A percentile compares a stretch with the other conserved stretches of the same genome.
phyloP scores from a whole-genome alignment of 345 rosid genomes.

The Excoecaria cochinchinensis region DNA sequence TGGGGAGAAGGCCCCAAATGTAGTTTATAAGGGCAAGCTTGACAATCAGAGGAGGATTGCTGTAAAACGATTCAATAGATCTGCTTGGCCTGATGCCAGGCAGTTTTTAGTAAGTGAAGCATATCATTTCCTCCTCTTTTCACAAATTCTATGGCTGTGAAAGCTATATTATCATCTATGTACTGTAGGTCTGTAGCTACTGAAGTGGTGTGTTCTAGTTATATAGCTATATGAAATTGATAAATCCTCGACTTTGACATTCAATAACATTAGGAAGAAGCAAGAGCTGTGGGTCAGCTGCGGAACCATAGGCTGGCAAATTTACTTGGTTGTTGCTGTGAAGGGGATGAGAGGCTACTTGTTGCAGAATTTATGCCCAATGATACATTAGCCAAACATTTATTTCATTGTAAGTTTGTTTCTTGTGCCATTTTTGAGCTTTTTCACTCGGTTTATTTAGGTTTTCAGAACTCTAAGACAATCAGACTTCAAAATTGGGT shows the following conservation, averaged over 20 bases:
- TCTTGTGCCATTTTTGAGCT: not conserved
- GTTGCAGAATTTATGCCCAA: constrained; percentile 49
- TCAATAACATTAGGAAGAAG: constrained; percentile 38
- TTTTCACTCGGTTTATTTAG: not conserved
- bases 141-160: not conserved
- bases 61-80: constrained; percentile 44
- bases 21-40: constrained; percentile 46
- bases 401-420: constrained; percentile 44
- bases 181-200: not conserved
- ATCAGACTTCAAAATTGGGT: not conserved
- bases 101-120: constrained; percentile 39
- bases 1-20: constrained; percentile 48
- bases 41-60: constrained; percentile 41
- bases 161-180: not conserved
- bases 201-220: not conserved
- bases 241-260: constrained; percentile 1
- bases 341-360: constrained; percentile 49
- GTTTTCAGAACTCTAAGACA: not conserved
- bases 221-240: not conserved
- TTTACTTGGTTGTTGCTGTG: constrained; percentile 49
- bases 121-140: not conserved
- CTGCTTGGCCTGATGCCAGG: constrained; percentile 46
- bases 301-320: constrained; percentile 45
- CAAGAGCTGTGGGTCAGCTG: constrained; percentile 48
- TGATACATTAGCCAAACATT: constrained; percentile 48